These are phyloP conservation scores for Salix viminalis DNA, from an alignment of 345 rosid genomes.

Conservation along the genomic window DNA sequence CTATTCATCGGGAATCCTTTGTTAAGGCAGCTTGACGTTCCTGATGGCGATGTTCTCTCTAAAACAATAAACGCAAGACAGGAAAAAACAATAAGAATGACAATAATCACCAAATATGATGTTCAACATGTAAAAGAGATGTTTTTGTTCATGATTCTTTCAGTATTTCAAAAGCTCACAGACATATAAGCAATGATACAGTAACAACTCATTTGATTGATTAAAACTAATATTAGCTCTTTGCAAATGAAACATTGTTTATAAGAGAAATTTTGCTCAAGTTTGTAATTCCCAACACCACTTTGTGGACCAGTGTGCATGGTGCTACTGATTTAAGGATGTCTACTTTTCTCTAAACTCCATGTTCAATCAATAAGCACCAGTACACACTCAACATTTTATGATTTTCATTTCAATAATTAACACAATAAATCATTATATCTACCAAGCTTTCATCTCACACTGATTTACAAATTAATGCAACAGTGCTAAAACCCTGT, in stretches of 20 bases:
- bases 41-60: conserved; percentile 35
- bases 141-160: neutral
- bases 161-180: neutral
- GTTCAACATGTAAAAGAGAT: neutral
- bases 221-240: neutral
- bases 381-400: neutral
- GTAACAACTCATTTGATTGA: neutral
- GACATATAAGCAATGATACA: no score
- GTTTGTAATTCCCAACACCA: neutral
- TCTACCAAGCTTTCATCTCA: neutral
- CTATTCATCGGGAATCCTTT: conserved; percentile 15
- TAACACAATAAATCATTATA: neutral
- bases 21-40: conserved; percentile 36
- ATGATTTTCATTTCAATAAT: neutral
- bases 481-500: no score
- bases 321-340: neutral
- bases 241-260: neutral
- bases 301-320: neutral
- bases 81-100: neutral
- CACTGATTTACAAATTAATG: neutral
- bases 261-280: neutral
- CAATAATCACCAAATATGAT: neutral
- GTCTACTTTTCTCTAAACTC: neutral
- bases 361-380: neutral
- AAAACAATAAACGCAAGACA: neutral